These are phyloP conservation scores for Neurospora africana DNA, from an alignment of 495 filamentous ascomycete species.

Conservation along the genomic window DNA sequence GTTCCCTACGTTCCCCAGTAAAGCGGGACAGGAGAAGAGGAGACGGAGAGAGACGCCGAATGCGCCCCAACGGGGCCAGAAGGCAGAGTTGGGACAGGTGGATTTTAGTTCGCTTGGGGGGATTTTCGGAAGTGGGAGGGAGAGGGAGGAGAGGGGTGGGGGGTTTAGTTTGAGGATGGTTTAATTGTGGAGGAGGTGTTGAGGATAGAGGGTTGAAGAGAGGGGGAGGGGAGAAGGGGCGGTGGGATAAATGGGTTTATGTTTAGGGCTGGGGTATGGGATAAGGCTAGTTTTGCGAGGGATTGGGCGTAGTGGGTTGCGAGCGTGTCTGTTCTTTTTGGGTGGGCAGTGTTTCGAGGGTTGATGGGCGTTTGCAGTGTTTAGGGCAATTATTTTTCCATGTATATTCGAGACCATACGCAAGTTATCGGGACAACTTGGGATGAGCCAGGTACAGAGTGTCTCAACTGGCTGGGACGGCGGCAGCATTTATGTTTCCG, in stretches of 20 bases:
- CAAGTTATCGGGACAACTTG: not conserved
- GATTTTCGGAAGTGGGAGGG: slow-evolving; percentile 53
- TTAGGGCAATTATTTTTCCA: not conserved
- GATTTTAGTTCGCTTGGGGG: slow-evolving; percentile 55
- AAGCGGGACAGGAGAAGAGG: slow-evolving; percentile 84
- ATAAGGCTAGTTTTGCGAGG: not conserved
- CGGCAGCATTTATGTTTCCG: not conserved
- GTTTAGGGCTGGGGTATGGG: not conserved
- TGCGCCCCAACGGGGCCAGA: slow-evolving; percentile 71
- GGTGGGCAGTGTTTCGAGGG: not conserved
- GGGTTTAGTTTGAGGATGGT: slow-evolving; percentile 74
- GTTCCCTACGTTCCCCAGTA: slow-evolving; percentile 89
- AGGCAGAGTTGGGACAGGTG: slow-evolving; percentile 46
- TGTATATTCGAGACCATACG: not conserved
- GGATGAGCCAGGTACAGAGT: not conserved
- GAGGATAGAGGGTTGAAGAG: too few relatives aligned
- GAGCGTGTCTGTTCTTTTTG: not conserved
- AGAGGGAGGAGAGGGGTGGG: slow-evolving; percentile 63
- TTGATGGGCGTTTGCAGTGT: not conserved
- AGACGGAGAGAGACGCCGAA: slow-evolving; percentile 64
- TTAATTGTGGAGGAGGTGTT: slow-evolving; percentile 1
- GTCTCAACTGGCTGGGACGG: not conserved
- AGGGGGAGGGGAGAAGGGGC: too few relatives aligned
- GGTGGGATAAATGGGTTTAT: not conserved
- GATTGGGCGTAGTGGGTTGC: not conserved